phyloP scores from a whole-genome alignment of 257 asterid species.

The Nicotiana otophora region DNA sequence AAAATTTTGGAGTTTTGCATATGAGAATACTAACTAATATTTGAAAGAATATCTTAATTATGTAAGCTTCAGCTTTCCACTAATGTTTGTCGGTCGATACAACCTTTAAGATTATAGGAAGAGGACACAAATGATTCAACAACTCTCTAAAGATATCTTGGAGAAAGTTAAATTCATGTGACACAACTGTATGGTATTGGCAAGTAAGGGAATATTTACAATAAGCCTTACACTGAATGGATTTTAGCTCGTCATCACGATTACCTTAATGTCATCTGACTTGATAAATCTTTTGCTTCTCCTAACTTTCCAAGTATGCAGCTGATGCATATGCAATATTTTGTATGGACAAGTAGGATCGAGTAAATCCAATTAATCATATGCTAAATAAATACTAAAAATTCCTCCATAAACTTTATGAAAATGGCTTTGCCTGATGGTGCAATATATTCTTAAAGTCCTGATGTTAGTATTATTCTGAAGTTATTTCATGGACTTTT shows the following conservation, averaged over 20 bases:
- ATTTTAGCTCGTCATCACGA: neutral
- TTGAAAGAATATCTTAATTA: neutral
- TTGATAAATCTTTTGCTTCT: neutral
- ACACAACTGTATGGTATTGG: constrained; percentile 78
- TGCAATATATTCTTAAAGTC: no score
- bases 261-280: neutral
- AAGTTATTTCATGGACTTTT: neutral
- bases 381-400: constrained; percentile 76
- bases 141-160: constrained; percentile 52
- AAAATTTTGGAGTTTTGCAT: neutral
- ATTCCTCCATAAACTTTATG: constrained; percentile 28
- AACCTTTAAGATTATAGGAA: constrained; percentile 61
- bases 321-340: constrained; percentile 85
- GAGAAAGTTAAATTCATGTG: constrained; percentile 64
- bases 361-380: constrained; percentile 56
- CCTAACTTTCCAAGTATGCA: constrained; percentile 49
- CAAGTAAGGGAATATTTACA: constrained; percentile 42
- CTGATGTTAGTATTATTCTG: no score
- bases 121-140: constrained; percentile 50
- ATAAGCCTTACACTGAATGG: neutral
- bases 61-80: neutral
- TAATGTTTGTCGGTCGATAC: constrained; percentile 20
- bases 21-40: neutral
- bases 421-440: neutral
- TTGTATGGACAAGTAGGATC: constrained; percentile 63